Percentiles rank a stretch among this genome's conserved stretches.
Conservation (phyloP, 2,329 filamentous ascomycete genomes). For the Aspergillus brasiliensis region DNA sequence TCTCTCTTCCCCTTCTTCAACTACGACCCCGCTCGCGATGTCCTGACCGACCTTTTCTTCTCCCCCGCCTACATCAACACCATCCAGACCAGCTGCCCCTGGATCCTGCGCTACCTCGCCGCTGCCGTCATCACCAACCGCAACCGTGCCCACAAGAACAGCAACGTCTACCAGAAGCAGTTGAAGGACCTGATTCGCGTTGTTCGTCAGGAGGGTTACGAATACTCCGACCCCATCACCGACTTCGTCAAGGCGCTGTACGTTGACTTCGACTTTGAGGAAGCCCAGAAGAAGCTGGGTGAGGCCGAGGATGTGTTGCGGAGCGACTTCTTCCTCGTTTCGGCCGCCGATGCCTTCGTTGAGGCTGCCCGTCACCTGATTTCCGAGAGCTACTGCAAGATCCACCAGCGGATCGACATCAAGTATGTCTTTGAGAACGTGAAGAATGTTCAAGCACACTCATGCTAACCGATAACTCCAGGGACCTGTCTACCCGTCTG, state of each 20-base stretch:
- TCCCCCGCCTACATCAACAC: conserved; percentile 98
- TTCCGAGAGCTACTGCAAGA: conserved; percentile 99
- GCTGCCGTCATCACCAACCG: conserved; percentile 95
- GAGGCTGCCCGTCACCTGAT: conserved; percentile 94
- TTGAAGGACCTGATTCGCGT: conserved; percentile 96
- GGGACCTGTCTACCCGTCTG: conserved; percentile 86
- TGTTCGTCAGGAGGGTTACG: conserved; percentile 94
- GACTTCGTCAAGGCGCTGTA: conserved; percentile 96
- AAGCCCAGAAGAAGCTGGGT: conserved; percentile 84
- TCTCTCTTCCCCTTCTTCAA: conserved; percentile 99
- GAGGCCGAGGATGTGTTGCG: conserved; percentile 89
- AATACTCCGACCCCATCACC: conserved; percentile 94
- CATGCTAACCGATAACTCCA: conserved; percentile 34
- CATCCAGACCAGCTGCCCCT: conserved; percentile 96
- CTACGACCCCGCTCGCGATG: conserved; percentile 86
- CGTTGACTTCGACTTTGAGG: conserved; percentile 95
- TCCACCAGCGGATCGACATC: conserved; percentile 97
- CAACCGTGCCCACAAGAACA: conserved; percentile 73
- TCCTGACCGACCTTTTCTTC: conserved; percentile 94
- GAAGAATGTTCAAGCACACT: too few relatives aligned
- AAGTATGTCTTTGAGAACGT: conserved; percentile 56
- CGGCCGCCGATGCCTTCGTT: conserved; percentile 82
- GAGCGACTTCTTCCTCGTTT: conserved; percentile 92
- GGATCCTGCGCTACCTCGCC: conserved; percentile 91
- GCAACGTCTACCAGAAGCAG: conserved; percentile 91